These are phyloP conservation scores for Saturnispora serradocipensis DNA, from an alignment of 805 yeast species.

Conservation along the genomic window DNA sequence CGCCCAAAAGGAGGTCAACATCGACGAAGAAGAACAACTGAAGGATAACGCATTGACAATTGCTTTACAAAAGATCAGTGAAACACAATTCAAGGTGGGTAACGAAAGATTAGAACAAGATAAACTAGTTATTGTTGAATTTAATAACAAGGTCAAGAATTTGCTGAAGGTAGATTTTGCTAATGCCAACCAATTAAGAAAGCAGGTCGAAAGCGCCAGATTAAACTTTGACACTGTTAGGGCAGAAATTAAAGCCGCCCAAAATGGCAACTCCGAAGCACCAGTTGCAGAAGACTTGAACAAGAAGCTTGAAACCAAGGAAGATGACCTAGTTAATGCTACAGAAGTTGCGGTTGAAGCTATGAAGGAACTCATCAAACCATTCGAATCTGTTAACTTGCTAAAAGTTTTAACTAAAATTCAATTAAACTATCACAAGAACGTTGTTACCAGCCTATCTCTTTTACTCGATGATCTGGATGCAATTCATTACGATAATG, in stretches of 20 bases:
- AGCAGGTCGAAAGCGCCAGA: constrained; percentile 61
- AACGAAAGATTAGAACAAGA: constrained; percentile 65
- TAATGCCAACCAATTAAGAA: constrained; percentile 51
- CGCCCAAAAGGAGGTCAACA: not conserved
- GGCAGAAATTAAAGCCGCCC: constrained; percentile 39
- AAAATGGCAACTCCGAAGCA: constrained; percentile 29
- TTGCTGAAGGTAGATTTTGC: constrained; percentile 50
- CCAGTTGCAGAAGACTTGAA: constrained; percentile 42
- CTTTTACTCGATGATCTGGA: constrained; percentile 37
- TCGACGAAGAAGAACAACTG: constrained; percentile 2
- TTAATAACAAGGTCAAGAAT: constrained; percentile 47
- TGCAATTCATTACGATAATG: constrained; percentile 36
- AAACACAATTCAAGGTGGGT: constrained; percentile 54
- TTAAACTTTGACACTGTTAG: constrained; percentile 62
- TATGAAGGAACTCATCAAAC: constrained; percentile 64
- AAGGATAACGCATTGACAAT: constrained; percentile 36
- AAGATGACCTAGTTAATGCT: constrained; percentile 73
- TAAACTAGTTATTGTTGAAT: constrained; percentile 45
- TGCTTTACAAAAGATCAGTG: constrained; percentile 46
- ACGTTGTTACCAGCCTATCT: constrained; percentile 41
- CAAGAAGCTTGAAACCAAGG: constrained; percentile 46
- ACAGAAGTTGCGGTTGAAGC: constrained; percentile 71
- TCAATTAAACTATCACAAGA: constrained; percentile 56
- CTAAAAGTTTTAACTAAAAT: constrained; percentile 60
- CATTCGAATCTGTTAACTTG: constrained; percentile 53